Evolutionary conservation across 495 filamentous ascomycete species (phyloP).

Genomic region (Tuber umbilicatum): DNA sequence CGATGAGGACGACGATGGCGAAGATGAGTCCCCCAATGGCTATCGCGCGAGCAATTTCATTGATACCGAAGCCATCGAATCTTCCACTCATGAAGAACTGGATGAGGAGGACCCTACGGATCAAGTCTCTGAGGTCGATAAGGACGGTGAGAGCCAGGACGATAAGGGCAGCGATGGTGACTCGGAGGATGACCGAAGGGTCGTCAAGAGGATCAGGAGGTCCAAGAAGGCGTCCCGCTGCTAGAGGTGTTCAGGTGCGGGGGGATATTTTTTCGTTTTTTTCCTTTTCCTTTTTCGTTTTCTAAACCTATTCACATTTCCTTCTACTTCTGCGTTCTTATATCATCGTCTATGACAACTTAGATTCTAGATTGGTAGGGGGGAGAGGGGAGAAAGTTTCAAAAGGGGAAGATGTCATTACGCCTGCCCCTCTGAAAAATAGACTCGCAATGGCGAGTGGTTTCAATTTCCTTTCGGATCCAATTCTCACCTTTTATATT

Average conservation of each 20-base stretch:
- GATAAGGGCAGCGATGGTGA: conserved; percentile 6
- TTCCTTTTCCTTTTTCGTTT: too few relatives aligned
- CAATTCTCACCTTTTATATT: not conserved
- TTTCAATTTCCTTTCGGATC: not conserved
- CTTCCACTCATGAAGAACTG: conserved; percentile 42
- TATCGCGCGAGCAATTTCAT: conserved; percentile 7
- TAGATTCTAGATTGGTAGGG: not conserved
- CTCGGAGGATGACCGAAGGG: conserved; percentile 11
- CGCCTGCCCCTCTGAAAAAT: not conserved
- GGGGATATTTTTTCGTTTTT: not conserved
- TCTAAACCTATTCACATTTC: not conserved
- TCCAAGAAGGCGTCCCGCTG: not conserved
- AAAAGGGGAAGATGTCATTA: not conserved
- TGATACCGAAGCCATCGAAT: conserved; percentile 27
- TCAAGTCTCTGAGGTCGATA: conserved; percentile 41
- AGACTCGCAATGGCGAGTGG: not conserved
- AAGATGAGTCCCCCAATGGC: conserved; percentile 44
- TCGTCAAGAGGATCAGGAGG: not conserved
- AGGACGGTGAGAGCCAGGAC: not conserved
- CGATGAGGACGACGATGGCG: conserved; percentile 48
- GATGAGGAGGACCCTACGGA: conserved; percentile 45
- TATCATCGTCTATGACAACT: not conserved
- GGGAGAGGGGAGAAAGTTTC: not conserved
- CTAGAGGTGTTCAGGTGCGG: not conserved
- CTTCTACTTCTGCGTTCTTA: not conserved